Percentiles rank a stretch among this genome's conserved stretches.
phyloP scores from a whole-genome alignment of 2,329 filamentous ascomycete species.

The Aspergillus tubingensis region DNA sequence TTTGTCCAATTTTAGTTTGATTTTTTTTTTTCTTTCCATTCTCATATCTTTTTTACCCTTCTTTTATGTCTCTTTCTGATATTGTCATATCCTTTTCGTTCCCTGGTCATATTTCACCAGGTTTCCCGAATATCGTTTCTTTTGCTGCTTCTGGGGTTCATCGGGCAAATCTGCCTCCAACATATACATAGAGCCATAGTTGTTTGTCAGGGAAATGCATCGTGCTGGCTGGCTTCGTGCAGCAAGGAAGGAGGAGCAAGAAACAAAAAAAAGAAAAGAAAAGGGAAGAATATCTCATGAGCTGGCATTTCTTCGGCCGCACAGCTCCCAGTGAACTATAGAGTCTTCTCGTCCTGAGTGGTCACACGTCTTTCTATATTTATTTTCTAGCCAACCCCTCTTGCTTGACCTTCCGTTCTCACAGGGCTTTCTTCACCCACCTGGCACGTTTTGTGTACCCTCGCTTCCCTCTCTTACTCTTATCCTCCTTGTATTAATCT shows the following conservation, averaged over 20 bases:
- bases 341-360: constrained; percentile 16
- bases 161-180: background rate
- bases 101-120: too few species aligned
- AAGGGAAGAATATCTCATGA: constrained; percentile 6
- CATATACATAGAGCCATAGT: background rate
- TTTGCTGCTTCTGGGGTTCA: constrained; percentile 12
- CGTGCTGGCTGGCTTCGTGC: background rate
- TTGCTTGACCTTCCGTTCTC: background rate
- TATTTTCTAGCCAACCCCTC: constrained; percentile 5
- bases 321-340: constrained; percentile 23
- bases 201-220: background rate
- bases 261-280: background rate
- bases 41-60: background rate
- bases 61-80: background rate
- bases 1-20: background rate
- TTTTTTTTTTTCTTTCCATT: background rate
- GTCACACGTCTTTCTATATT: constrained; percentile 21
- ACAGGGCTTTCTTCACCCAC: background rate
- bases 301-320: constrained; percentile 16
- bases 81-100: background rate
- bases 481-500: background rate
- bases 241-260: background rate
- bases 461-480: constrained; percentile 5
- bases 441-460: background rate
- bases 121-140: background rate